Base-by-base conservation (phyloP, 2,329 filamentous ascomycete species). In the Teratosphaeria destructans region DNA sequence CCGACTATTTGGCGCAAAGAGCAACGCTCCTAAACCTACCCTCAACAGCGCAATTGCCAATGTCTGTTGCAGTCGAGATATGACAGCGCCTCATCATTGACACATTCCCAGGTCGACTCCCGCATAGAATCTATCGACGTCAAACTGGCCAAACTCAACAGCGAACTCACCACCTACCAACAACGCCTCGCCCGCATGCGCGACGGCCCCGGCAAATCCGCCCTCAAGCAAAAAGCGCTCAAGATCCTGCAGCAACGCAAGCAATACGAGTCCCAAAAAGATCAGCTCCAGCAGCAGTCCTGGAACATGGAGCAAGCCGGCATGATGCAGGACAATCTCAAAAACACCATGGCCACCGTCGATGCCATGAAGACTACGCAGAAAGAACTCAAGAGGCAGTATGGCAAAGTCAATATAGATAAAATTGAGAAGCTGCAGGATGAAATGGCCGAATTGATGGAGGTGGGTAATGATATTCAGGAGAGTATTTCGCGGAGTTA, bases 301-400 rank as follows among this genome's bases (percentile, higher is more conserved):
- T 97, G 92, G 92, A 97, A 97, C 78, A 96, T 99, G 92, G 92
- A 97, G 78, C 92, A 96, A 77, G 92, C 93, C 3, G 88, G 89
- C 73, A 95, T 92, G 82, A 96, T 97, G 93, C 91, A 95, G 78
- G 93, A 97, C 77, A 97, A 97, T 72, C 83, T 99, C 57, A 94
- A 95, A 75, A 97, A 97, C 75, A 93, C 94, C 64, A 96, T 96
- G 92, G 95, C 91, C 19, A 96, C 94, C 32, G 92, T 97, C 53
- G 93, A 97, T 73, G 92, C 93, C 11, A 93, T 99, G 84, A 95
- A 96, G 82, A 91, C 88, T 1, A 96, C 93, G 27, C 96, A 94
- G 70, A 96, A 96, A 78, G 87, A 90, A 70, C 82, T 99, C 64
- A 86, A 86, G 72, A 89, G 90, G 74, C 93, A 97, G 79, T 97